A percentile compares a stretch with the other conserved stretches of the same genome.
These are phyloP conservation scores for Zymoseptoria tritici DNA, from an alignment of 2,329 filamentous ascomycete genomes.

Conservation along the genomic window DNA sequence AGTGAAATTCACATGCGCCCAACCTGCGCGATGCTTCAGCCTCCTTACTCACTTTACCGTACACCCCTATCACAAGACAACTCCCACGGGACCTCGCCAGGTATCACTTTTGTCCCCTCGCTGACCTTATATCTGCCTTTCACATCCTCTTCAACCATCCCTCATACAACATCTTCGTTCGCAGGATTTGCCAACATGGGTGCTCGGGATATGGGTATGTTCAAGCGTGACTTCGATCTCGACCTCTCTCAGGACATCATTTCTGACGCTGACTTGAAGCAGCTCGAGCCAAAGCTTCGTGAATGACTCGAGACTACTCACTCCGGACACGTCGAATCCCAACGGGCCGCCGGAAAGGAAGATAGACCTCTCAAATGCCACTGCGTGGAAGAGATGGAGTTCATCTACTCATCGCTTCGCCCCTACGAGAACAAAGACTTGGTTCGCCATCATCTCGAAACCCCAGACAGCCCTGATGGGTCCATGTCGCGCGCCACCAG, in stretches of 20 bases:
- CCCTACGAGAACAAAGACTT: not conserved
- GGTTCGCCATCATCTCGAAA: constrained; percentile 1
- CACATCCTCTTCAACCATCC: too few species aligned
- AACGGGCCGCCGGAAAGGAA: not conserved
- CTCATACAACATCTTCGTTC: too few species aligned
- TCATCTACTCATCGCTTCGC: not conserved
- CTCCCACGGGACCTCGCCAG: too few species aligned
- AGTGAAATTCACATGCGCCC: too few species aligned
- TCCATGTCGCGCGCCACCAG: not conserved
- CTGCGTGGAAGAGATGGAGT: not conserved
- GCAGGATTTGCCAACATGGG: too few species aligned
- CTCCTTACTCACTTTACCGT: too few species aligned
- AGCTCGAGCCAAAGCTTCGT: constrained; percentile 1
- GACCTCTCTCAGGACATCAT: constrained; percentile 3
- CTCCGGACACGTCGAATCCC: not conserved
- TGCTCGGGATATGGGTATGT: constrained; percentile 8
- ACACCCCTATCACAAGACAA: too few species aligned
- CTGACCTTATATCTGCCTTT: too few species aligned
- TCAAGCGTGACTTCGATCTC: constrained; percentile 15
- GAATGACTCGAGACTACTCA: not conserved
- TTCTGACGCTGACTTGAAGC: constrained; percentile 2
- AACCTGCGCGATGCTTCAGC: too few species aligned
- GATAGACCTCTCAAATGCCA: not conserved
- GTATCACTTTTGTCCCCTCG: too few species aligned
- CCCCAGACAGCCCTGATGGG: not conserved